Conservation (phyloP, 2,329 filamentous ascomycete species). For the Epichloe glyceriae region DNA sequence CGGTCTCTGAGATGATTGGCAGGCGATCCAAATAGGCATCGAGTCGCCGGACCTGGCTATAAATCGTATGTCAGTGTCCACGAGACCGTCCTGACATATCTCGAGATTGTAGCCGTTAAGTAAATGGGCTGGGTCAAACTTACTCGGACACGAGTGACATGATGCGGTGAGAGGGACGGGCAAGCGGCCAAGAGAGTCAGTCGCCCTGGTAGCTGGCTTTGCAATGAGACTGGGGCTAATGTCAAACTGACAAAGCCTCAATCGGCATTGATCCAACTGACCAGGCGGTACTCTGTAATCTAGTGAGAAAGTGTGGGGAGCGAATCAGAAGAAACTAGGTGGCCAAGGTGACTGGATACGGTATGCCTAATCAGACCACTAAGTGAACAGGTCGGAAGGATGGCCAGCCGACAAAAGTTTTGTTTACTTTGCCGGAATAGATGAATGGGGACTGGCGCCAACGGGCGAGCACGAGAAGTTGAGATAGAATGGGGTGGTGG, state of each 20-base stretch:
- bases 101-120: neutral
- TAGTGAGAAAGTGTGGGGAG: slow-evolving; percentile 3
- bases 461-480: neutral
- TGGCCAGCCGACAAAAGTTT: slow-evolving; percentile 5
- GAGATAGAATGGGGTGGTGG: slow-evolving; percentile 1
- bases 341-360: neutral
- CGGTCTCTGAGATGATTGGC: slow-evolving; percentile 25
- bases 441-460: neutral
- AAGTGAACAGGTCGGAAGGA: slow-evolving; percentile 5
- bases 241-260: slow-evolving; percentile 7
- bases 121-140: slow-evolving; percentile 13
- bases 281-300: slow-evolving; percentile 1
- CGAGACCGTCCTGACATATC: neutral
- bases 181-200: neutral
- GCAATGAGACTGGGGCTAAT: slow-evolving; percentile 4
- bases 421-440: neutral
- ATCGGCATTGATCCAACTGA: slow-evolving; percentile 6
- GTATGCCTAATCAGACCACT: slow-evolving; percentile 13
- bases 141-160: slow-evolving; percentile 38
- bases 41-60: slow-evolving; percentile 47
- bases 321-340: slow-evolving; percentile 2
- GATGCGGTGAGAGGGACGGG: slow-evolving; percentile 1
- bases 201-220: slow-evolving; percentile 4
- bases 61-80: slow-evolving; percentile 8
- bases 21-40: slow-evolving; percentile 55